Evolutionary conservation across 129 eudicot genomes (phyloP).

Genomic region (Solidago caesia): DNA sequence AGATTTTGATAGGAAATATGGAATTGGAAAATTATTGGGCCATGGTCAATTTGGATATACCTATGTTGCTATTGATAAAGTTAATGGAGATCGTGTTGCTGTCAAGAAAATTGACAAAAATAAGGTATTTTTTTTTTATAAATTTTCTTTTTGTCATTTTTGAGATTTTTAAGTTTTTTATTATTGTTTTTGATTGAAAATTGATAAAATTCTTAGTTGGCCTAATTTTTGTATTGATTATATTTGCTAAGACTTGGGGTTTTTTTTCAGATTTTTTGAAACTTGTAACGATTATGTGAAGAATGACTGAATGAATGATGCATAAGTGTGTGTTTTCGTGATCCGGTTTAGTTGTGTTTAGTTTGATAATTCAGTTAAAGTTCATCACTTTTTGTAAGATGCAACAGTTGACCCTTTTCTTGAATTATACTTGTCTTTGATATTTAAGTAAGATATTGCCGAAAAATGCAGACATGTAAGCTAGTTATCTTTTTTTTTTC

Average conservation of each 20-base stretch:
- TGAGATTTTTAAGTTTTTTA: background rate
- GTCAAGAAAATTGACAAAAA: slow-evolving; percentile 93
- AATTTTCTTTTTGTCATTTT: background rate
- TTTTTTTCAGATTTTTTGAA: background rate
- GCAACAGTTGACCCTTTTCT: slow-evolving; percentile 21
- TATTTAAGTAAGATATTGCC: slow-evolving; percentile 1
- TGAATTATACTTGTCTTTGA: slow-evolving; percentile 23
- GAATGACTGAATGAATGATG: slow-evolving; percentile 13
- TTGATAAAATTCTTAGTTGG: background rate
- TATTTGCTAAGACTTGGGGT: background rate
- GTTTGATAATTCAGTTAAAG: background rate
- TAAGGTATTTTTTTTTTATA: slow-evolving; percentile 48
- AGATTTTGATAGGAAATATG: slow-evolving; percentile 61
- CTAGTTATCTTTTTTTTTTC: too few species aligned
- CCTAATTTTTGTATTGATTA: slow-evolving; percentile 5
- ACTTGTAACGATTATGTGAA: background rate
- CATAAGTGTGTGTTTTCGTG: background rate
- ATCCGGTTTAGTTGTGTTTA: background rate
- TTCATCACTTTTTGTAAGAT: slow-evolving; percentile 15
- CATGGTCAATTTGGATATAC: slow-evolving; percentile 99
- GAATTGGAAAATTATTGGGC: slow-evolving; percentile 88
- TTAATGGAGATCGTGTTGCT: slow-evolving; percentile 91
- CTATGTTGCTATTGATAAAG: slow-evolving; percentile 81
- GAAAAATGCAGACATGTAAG: background rate
- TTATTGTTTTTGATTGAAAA: background rate